A percentile compares a stretch with the other conserved stretches of the same genome.
Evolutionary conservation across 148 eudicot genomes (phyloP).

Genomic region (Hydrangea macrophylla): DNA sequence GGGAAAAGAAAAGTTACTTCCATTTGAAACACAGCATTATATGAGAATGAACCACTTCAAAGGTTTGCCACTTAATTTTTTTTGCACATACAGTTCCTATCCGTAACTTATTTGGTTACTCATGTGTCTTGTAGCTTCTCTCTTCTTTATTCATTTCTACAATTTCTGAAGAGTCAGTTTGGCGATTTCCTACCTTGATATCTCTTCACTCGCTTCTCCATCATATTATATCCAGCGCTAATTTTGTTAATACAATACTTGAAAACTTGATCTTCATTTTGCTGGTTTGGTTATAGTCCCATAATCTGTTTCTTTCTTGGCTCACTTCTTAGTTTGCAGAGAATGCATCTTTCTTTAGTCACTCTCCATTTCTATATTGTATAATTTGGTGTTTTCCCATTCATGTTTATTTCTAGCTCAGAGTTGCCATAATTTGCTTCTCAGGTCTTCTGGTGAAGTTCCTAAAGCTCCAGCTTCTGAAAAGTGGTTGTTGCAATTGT

Average conservation of each 20-base stretch:
- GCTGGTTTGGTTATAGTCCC: neutral
- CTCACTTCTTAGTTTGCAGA: neutral
- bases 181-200: neutral
- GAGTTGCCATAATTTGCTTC: neutral
- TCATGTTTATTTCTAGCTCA: slow-evolving; percentile 4
- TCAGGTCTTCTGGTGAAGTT: slow-evolving; percentile 26
- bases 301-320: neutral
- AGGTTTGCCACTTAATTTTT: too few relatives aligned
- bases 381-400: too few relatives aligned
- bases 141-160: too few relatives aligned
- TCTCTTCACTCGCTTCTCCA: too few relatives aligned
- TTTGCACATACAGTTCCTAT: too few relatives aligned
- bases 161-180: too few relatives aligned
- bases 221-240: neutral
- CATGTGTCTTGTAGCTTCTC: too few relatives aligned
- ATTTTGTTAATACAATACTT: neutral
- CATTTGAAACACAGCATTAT: too few relatives aligned
- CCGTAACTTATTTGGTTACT: too few relatives aligned
- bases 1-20: too few relatives aligned
- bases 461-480: slow-evolving; percentile 17
- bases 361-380: neutral
- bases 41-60: too few relatives aligned
- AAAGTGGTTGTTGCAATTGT: slow-evolving; percentile 42
- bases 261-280: neutral
- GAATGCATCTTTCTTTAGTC: neutral